phyloP scores from a whole-genome alignment of 331 rosid species.

The Stylosanthes scabra region DNA sequence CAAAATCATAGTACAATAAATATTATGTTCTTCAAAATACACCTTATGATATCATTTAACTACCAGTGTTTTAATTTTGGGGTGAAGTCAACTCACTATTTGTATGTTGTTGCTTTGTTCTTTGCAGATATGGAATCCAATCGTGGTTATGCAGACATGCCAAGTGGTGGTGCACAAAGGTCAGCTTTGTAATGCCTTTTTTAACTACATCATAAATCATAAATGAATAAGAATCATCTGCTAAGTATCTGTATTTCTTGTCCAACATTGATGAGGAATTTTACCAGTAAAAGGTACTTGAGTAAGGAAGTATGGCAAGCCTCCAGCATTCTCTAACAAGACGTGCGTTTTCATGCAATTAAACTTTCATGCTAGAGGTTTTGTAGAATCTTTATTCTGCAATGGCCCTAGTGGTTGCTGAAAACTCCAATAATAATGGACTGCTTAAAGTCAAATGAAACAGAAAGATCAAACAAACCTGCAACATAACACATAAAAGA shows the following conservation, averaged over 20 bases:
- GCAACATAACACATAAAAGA: too few species aligned
- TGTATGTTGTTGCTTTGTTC: conserved; percentile 6
- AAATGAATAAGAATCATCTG: conserved; percentile 14
- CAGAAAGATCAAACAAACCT: too few species aligned
- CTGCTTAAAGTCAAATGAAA: neutral
- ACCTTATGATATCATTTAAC: neutral
- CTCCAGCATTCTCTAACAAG: conserved; percentile 9
- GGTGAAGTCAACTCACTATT: conserved; percentile 4
- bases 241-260: neutral
- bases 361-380: neutral
- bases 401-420: neutral
- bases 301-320: neutral
- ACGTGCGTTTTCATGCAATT: neutral
- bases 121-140: conserved; percentile 51
- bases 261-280: conserved; percentile 1
- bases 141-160: conserved; percentile 49
- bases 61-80: conserved; percentile 1
- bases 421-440: neutral
- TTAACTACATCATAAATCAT: neutral
- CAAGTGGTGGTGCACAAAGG: conserved; percentile 52
- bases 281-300: conserved; percentile 11
- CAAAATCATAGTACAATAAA: too few species aligned
- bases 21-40: too few species aligned
- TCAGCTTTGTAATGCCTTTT: conserved; percentile 28
- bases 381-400: neutral